Conservation (phyloP, 768 basidiomycete genomes). For the Lepiota subincarnata region DNA sequence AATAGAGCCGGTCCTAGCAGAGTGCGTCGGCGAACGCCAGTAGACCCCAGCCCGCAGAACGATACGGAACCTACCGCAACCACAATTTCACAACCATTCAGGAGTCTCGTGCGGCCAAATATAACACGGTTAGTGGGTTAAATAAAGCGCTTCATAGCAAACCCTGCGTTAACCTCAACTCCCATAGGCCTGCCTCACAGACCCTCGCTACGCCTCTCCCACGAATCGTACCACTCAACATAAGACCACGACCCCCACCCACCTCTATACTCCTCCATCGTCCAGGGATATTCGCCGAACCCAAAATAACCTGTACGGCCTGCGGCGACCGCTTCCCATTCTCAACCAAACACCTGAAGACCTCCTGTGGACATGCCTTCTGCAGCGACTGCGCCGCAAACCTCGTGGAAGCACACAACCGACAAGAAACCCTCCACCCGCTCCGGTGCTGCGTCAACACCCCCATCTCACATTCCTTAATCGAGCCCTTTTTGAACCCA, state of each 20-base stretch:
- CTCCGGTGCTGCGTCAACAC: slow-evolving; percentile 14
- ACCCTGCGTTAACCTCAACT: too few species aligned
- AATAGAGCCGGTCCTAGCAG: neutral
- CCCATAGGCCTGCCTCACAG: too few species aligned
- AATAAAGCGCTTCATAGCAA: too few species aligned
- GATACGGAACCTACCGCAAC: neutral
- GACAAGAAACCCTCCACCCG: slow-evolving; percentile 12
- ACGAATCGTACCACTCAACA: too few species aligned
- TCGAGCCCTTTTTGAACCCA: slow-evolving; percentile 4
- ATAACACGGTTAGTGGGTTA: too few species aligned
- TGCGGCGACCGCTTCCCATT: neutral
- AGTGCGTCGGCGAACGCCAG: neutral
- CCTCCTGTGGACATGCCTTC: slow-evolving; percentile 13
- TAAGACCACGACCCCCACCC: too few species aligned
- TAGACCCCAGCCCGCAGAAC: neutral
- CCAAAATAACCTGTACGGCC: neutral
- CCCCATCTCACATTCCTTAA: neutral
- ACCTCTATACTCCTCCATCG: neutral
- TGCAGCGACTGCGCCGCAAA: slow-evolving; percentile 9
- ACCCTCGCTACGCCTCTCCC: too few species aligned
- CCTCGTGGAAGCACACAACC: slow-evolving; percentile 8
- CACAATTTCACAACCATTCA: neutral
- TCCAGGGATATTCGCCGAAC: neutral
- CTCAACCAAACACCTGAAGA: neutral
- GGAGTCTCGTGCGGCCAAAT: neutral